Base-by-base conservation (phyloP, 2,329 filamentous ascomycete species). In the Exophiala calicioides region DNA sequence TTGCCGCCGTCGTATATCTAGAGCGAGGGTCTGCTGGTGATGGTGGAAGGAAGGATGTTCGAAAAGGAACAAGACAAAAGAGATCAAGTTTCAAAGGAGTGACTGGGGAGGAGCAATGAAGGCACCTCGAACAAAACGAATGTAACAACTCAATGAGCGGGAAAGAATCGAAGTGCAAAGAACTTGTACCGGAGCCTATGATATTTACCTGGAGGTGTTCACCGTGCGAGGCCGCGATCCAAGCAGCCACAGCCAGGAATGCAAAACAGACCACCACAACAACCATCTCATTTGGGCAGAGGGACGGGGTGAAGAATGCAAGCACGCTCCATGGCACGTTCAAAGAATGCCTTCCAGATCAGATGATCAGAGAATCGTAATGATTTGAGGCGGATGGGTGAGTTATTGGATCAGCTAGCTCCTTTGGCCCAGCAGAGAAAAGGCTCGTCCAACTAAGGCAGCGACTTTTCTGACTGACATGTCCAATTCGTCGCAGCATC, bases 1-100 rank as follows among this genome's bases (percentile, higher is more conserved):
- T n/a, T n/a, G n/a, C n/a, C n/a, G n/a, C n/a, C n/a, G n/a, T n/a
- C n/a, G n/a, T n/a, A n/a, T n/a, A n/a, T n/a, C n/a, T n/a, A n/a
- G n/a, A n/a, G n/a, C 16, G 34, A 21, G 24, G 20, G 13, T 6
- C 29, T 16, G 19, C 38, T 34, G 26, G 21, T 32, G 39, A 15
- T 35, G 16, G 15, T 44, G 9, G 29, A 32, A 36, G 7, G 37
- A 31, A 44, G 40, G n/a, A 24, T 18, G 36, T 12, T 30, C 37
- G 36, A 46, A n/a, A 21, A 38, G 16, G 34, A 42, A 18, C 19
- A 36, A 39, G 33, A 44, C 9, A 20, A 45, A 40, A 15, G 21
- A 16, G n/a, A n/a, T n/a, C n/a, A n/a, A n/a, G n/a, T n/a, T 44
- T 23, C 43, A 56, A 56, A 56, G 10, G 53, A 56, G 47, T 49